Base-by-base conservation (phyloP, 345 rosid species). In the Acer negundo region DNA sequence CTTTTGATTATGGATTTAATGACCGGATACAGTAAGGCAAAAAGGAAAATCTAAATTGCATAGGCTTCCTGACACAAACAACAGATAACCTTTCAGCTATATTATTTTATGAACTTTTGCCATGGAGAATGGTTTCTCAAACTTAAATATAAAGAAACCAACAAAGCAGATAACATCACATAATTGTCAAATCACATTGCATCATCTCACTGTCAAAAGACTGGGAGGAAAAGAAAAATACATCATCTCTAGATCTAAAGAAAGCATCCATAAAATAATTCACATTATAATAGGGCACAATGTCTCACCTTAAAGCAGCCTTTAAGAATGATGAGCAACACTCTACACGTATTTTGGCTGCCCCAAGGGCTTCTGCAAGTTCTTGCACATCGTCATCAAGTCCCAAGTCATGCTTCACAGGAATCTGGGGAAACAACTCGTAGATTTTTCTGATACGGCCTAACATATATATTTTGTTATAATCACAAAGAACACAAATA, bases 291-390 rank as follows among this genome's bases (percentile, higher is more conserved):
- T 7, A 77, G 82, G 13, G 47, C 40, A 59, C 1, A 26, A 31
- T 26, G 58, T 78, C 92, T 87, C 80, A 96, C 98, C 78, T 96
- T 56, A 92, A 83, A 79, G 99, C 97, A 84, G 94, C 93, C 89
- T 82, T 92, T 86, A 96, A 82, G 87, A 91, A 94, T 4, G 99
- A 87, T 68, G 91, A 79, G 86, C 97, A 90, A 76, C 92, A 82
- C 28, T 96, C 95, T 1, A 94, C 94, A 20, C 93, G 91, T 61
- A 85, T 86, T 87, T 95, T 94, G 70, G 99, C 97, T 62, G 89
- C 97, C 22, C 90, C 95, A 63, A 96, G 90, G 77, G 95, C 92
- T 86, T 92, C 97, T 20, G 89, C 69, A 79, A 96, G 92, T 81
- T 91, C 78, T 67, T 92, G 95, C 64, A 92, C 83, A 70, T 91